Percentiles rank a stretch among this genome's conserved stretches.
These are phyloP conservation scores for Stephania yunnanensis DNA, from an alignment of 164 flowering plant species.

Conservation along the genomic window DNA sequence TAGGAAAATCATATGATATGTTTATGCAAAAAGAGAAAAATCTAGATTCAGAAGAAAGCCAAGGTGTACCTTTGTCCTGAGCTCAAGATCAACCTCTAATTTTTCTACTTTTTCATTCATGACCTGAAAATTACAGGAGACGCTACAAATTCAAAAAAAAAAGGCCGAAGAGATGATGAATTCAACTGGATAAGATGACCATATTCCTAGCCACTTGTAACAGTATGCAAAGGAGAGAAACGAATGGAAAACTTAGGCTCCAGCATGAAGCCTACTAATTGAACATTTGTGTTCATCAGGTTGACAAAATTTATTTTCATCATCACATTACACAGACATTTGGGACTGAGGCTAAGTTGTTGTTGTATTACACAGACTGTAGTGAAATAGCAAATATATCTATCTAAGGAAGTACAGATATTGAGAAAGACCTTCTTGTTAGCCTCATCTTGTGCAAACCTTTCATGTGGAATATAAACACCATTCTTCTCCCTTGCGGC, in stretches of 20 bases:
- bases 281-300: too few species aligned
- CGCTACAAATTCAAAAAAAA: neutral
- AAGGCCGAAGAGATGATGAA: neutral
- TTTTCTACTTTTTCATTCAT: constrained; percentile 67
- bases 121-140: constrained; percentile 38
- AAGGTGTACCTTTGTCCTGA: constrained; percentile 46
- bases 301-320: neutral
- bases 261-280: too few species aligned
- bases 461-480: constrained; percentile 69
- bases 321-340: neutral
- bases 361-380: neutral
- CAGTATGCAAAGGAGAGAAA: too few species aligned
- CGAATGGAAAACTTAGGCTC: too few species aligned
- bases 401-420: neutral
- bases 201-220: too few species aligned
- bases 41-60: constrained; percentile 1
- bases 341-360: too few species aligned
- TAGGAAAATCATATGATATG: neutral
- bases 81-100: constrained; percentile 55
- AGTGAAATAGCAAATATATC: neutral
- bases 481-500: constrained; percentile 93
- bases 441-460: constrained; percentile 69
- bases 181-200: too few species aligned
- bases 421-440: constrained; percentile 57
- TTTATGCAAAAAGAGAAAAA: neutral